These are phyloP conservation scores for Pseudozyma pruni DNA, from an alignment of 1,284 basidiomycete species.

Conservation along the genomic window DNA sequence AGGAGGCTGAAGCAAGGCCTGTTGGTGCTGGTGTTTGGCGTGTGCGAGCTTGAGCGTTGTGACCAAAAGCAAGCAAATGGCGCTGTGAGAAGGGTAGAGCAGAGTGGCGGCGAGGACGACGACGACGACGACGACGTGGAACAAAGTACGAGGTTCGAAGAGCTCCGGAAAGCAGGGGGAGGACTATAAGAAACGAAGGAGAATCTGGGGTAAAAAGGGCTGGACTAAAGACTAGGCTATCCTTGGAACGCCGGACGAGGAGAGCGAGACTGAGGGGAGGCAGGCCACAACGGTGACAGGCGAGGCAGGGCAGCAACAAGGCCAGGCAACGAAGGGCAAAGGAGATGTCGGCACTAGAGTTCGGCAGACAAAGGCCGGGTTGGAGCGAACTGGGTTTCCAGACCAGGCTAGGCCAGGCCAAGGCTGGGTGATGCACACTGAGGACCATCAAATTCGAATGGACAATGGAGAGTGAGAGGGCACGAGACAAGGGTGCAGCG, in stretches of 20 bases:
- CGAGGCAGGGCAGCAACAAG: too few species aligned
- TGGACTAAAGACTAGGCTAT: background rate
- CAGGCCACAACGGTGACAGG: background rate
- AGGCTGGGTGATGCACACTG: too few species aligned
- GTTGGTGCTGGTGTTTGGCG: too few species aligned
- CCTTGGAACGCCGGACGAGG: slow-evolving; percentile 3
- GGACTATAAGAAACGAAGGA: slow-evolving; percentile 5
- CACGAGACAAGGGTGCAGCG: background rate
- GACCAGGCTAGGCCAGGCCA: too few species aligned
- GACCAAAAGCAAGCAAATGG: too few species aligned
- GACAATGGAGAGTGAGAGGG: background rate
- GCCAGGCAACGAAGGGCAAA: background rate
- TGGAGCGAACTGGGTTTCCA: background rate
- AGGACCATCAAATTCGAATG: too few species aligned
- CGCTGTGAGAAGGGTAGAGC: too few species aligned
- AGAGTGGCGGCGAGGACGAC: too few species aligned
- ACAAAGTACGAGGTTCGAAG: too few species aligned
- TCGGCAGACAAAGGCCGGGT: slow-evolving; percentile 38
- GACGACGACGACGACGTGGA: too few species aligned
- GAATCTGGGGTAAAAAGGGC: slow-evolving; percentile 7
- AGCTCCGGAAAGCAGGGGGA: background rate
- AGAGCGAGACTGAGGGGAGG: background rate
- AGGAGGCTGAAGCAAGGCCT: too few species aligned
- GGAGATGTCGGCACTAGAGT: slow-evolving; percentile 21
- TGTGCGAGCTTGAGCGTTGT: too few species aligned